Evolutionary conservation across 495 filamentous ascomycete genomes (phyloP), one percentile per base, ranked within the genome.

Genomic region (Aspergillus olivimuriae): DNA sequence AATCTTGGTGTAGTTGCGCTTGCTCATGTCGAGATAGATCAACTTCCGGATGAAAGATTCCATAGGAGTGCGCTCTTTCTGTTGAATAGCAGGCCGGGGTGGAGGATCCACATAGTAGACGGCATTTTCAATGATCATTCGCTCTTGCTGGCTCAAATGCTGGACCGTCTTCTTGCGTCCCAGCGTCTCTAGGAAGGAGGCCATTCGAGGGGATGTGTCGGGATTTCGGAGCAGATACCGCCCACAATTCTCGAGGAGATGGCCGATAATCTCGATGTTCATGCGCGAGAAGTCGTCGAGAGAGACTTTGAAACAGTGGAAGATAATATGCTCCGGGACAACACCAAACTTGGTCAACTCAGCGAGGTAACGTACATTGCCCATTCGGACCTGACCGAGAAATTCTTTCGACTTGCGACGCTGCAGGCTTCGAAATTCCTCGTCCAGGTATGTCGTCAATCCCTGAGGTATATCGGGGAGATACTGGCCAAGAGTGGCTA

Each of bases 351-450:
- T 99, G 38, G 92, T 96, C 58, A 99, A 66, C 62, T 99, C 92
- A 7, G 92, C 92, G 41, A 99, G 79, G 55, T 99, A 99, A 5
- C 92, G 87, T 39, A 95, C 88, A 63, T 99, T 99, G 64, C 85
- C 80, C 53, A 90, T 86, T 35, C 92, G 84, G 34, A 96, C 89
- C 62, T 95, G 91, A 1, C 89, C 90, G 6, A 99, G 69, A 51
- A 94, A 94, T 50, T 99, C 92, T 65, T 99, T 99, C 31, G 91
- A 86, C 62, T 99, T 99, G 39, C 92, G 89, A n/a, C 91, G 82
- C 61, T 99, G 92, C 5, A 99, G 77, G 53, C 92, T 97, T 50
- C 94, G 84, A 55, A 97, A 99, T 58, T 99, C 92, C 39, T 89
- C 87, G 63, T 99, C 94, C 6, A 99, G 81, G 60, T 99, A 88